These are phyloP conservation scores for Globomyces sp. DNA, from an alignment of 371 early-diverging fungal species.

Conservation along the genomic window DNA sequence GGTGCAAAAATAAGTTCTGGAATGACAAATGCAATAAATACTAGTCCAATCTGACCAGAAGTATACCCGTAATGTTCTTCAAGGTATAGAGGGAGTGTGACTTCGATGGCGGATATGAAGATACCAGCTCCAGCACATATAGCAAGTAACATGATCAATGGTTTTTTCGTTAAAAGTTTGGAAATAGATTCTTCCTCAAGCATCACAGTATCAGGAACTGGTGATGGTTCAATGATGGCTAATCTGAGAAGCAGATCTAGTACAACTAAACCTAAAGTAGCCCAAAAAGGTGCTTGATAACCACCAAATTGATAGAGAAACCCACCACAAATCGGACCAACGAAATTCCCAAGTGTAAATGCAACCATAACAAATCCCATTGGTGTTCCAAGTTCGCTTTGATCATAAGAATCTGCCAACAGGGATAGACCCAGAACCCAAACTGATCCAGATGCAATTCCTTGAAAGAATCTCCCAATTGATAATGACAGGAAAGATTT, in stretches of 20 bases:
- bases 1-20: constrained; percentile 61
- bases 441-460: constrained; percentile 53
- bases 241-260: constrained; percentile 68
- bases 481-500: background rate
- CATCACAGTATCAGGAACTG: background rate
- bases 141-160: background rate
- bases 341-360: constrained; percentile 65
- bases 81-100: constrained; percentile 25
- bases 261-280: constrained; percentile 48
- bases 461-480: constrained; percentile 5
- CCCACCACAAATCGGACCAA: constrained; percentile 80
- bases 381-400: constrained; percentile 65
- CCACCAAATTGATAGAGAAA: constrained; percentile 67
- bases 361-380: constrained; percentile 75
- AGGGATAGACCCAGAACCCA: constrained; percentile 48
- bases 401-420: constrained; percentile 77
- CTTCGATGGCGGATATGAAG: background rate
- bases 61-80: constrained; percentile 14
- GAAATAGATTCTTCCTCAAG: background rate
- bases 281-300: constrained; percentile 62
- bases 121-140: background rate
- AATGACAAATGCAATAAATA: constrained; percentile 62
- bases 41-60: constrained; percentile 47
- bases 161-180: background rate
- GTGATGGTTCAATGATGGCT: constrained; percentile 58